These are phyloP conservation scores for Solidago caesia DNA, from an alignment of 129 eudicot genomes.

Conservation along the genomic window DNA sequence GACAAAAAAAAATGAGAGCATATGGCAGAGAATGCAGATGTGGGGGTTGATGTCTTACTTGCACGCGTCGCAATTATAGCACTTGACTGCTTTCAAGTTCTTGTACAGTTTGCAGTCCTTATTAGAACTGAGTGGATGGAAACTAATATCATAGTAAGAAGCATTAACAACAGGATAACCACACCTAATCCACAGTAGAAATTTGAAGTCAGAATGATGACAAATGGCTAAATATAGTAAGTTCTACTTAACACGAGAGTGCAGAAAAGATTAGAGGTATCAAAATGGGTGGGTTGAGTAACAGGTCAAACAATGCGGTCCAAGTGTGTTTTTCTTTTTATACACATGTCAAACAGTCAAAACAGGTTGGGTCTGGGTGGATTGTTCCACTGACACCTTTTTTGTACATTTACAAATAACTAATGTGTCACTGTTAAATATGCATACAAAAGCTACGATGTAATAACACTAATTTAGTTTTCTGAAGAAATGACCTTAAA, in stretches of 20 bases:
- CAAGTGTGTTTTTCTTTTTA: neutral
- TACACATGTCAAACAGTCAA: neutral
- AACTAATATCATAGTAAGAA: constrained; percentile 81
- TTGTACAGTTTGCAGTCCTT: constrained; percentile 83
- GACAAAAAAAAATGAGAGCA: neutral
- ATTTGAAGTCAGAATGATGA: constrained; percentile 1
- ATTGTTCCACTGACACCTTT: neutral
- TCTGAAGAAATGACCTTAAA: neutral
- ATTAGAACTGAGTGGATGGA: constrained; percentile 68
- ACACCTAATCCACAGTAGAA: constrained; percentile 48
- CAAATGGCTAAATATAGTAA: neutral
- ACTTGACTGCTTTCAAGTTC: constrained; percentile 64
- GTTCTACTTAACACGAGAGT: neutral
- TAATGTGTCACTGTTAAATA: neutral
- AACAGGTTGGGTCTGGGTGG: neutral
- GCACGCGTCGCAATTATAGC: constrained; percentile 94
- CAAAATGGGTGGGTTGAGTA: constrained; percentile 1
- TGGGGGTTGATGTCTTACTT: constrained; percentile 49
- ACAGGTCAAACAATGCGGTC: neutral
- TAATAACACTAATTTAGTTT: neutral
- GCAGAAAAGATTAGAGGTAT: neutral
- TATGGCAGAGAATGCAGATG: neutral
- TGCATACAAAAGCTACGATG: neutral
- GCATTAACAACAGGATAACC: constrained; percentile 91
- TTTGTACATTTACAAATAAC: constrained; percentile 4